Evolutionary conservation across 345 rosid genomes (phyloP), one percentile per base, ranked within the genome.

Genomic region (Acer negundo): DNA sequence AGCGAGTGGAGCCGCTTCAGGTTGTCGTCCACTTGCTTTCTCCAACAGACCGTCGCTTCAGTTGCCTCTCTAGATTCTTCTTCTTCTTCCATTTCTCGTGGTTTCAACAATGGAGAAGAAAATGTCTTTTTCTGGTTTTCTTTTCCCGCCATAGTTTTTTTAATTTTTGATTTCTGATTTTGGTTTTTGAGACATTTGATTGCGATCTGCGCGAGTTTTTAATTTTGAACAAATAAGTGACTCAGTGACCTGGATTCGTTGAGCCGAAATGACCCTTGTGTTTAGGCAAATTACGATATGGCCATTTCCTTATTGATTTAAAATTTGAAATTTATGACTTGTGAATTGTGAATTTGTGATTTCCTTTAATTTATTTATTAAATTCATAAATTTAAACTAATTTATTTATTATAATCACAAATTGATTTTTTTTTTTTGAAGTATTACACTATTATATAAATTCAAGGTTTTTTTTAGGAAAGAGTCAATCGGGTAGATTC

Each of bases 1-100:
- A 92, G 87, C 69, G 98, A 95, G 62, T 93, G 98, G 3, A 95
- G 96, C 15, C 99, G 91, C 77, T 93, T 93, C 67, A 95, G 79
- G 80, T 89, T 95, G 69, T 88, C 88, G 75, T 91, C 97, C 42
- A 92, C 88, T 70, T 88, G 87, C 82, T 89, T 90, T 47, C 97
- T 84, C 99, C 99, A 92, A 74, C 78, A 79, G 40, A 69, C 53
- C 5, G 72, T 71, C 62, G 59, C 22, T 61, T 59, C 40, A 19
- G 72, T 13, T 28, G 16, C 23, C 74, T 79, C 82, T 62, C 61
- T 55, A 8, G 51, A 64, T 38, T 73, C 67, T 47, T 86, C 51
- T 44, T 82, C 51, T 49, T 81, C 86, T 55, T 55, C 83, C 86
- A 84, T 86, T 22, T 63, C 80, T 40, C 58, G 80, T 77, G 80